Evolutionary conservation across 495 filamentous ascomycete genomes (phyloP).

Genomic region (Penicillium alfredii): DNA sequence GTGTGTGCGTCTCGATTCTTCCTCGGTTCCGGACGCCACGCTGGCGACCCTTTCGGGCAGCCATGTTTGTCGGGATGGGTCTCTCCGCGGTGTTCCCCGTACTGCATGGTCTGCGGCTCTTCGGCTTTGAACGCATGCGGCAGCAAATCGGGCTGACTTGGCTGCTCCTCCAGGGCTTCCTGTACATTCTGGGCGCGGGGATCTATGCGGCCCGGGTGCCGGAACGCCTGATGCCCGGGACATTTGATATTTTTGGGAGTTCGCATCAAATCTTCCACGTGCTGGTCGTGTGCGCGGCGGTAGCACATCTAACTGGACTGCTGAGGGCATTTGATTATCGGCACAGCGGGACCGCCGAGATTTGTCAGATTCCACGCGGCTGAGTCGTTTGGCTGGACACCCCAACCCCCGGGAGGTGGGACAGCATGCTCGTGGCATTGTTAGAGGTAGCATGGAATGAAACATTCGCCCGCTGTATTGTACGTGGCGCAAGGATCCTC

Average conservation of each 20-base stretch:
- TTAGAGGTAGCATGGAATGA: conserved; percentile 22
- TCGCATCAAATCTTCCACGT: conserved; percentile 65
- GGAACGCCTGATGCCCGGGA: conserved; percentile 44
- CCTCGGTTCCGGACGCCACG: conserved; percentile 75
- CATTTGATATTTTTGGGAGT: conserved; percentile 55
- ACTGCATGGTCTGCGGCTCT: conserved; percentile 62
- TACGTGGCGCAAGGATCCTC: conserved; percentile 7
- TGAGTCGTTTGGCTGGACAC: conserved; percentile 12
- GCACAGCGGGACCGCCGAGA: conserved; percentile 40
- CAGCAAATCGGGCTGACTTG: conserved; percentile 75
- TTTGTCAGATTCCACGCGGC: conserved; percentile 30
- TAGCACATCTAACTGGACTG: conserved; percentile 53
- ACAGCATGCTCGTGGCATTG: conserved; percentile 25
- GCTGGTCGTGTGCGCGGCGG: conserved; percentile 54
- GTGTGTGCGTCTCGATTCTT: conserved; percentile 65
- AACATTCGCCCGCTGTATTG: conserved; percentile 14
- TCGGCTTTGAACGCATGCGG: conserved; percentile 52
- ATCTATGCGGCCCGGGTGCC: conserved; percentile 66
- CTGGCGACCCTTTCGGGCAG: conserved; percentile 79
- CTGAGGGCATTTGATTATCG: conserved; percentile 53
- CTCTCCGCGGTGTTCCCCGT: conserved; percentile 77
- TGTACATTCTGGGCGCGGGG: conserved; percentile 82
- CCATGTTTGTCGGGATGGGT: conserved; percentile 89
- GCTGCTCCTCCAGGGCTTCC: conserved; percentile 69
- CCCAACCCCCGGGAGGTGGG: conserved; percentile 10